Percentiles rank a stretch among this genome's conserved stretches.
Conservation (phyloP, 2,329 filamentous ascomycete species). For the Cryphonectria nitschkei region DNA sequence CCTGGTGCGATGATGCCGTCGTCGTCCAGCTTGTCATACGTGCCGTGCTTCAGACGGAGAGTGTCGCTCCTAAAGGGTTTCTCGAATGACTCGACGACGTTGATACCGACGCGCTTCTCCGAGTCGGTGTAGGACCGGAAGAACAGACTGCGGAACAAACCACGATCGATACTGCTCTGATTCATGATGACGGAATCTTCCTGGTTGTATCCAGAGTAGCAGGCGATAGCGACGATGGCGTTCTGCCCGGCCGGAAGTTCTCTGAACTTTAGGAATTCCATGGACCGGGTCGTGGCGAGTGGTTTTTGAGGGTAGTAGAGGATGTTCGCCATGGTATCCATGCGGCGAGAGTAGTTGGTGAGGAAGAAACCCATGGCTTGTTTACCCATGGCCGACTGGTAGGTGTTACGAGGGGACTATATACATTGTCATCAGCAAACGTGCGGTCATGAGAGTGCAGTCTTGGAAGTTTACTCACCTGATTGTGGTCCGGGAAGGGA, state of each 20-base stretch:
- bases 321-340: slow-evolving; percentile 99
- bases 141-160: slow-evolving; percentile 95
- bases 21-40: slow-evolving; percentile 96
- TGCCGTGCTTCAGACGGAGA: slow-evolving; percentile 88
- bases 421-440: slow-evolving; percentile 38
- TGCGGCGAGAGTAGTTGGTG: slow-evolving; percentile 93
- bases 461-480: slow-evolving; percentile 52
- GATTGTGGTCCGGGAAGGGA: slow-evolving; percentile 98
- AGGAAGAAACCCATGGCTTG: slow-evolving; percentile 99
- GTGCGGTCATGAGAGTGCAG: neutral
- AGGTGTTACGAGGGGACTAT: slow-evolving; percentile 95
- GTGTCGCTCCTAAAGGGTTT: slow-evolving; percentile 90
- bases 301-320: slow-evolving; percentile 99
- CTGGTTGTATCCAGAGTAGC: slow-evolving; percentile 98
- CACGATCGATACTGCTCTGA: slow-evolving; percentile 97
- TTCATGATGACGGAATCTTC: slow-evolving; percentile 99
- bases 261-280: slow-evolving; percentile 98
- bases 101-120: slow-evolving; percentile 94
- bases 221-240: slow-evolving; percentile 95
- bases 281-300: slow-evolving; percentile 90
- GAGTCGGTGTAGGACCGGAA: slow-evolving; percentile 97
- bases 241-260: slow-evolving; percentile 97
- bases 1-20: slow-evolving; percentile 95
- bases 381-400: slow-evolving; percentile 99
- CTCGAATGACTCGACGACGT: slow-evolving; percentile 91